Conservation (phyloP, 2,329 filamentous ascomycete species). For the Leptographium lundbergii region DNA sequence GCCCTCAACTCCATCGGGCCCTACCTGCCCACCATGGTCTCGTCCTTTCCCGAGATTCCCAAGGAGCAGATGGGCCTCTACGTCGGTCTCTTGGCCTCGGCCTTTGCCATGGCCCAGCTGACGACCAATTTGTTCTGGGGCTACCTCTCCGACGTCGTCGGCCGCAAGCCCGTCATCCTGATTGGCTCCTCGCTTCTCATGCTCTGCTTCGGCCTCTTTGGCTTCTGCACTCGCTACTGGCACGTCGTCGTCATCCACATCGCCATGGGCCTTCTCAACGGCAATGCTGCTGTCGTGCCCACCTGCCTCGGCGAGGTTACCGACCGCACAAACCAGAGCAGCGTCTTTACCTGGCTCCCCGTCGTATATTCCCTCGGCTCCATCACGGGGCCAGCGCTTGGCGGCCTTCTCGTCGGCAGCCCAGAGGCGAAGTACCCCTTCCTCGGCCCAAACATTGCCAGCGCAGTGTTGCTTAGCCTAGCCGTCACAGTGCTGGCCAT, state of each 20-base stretch:
- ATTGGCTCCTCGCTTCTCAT: conserved; percentile 74
- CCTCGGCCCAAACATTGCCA: conserved; percentile 69
- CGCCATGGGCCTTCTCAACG: conserved; percentile 86
- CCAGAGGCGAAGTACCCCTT: conserved; percentile 61
- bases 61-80: conserved; percentile 65
- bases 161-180: conserved; percentile 71
- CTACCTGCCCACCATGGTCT: conserved; percentile 87
- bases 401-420: conserved; percentile 65
- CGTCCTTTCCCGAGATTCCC: conserved; percentile 69
- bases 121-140: conserved; percentile 89
- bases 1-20: conserved; percentile 93
- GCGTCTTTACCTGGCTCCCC: conserved; percentile 85
- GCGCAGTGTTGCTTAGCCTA: conserved; percentile 56
- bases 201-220: conserved; percentile 72
- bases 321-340: conserved; percentile 85
- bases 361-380: conserved; percentile 92
- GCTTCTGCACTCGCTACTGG: conserved; percentile 70
- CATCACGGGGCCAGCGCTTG: conserved; percentile 86
- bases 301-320: conserved; percentile 93
- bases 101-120: conserved; percentile 87
- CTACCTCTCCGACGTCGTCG: conserved; percentile 66
- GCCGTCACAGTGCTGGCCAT: conserved; percentile 64
- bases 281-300: conserved; percentile 87
- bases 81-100: conserved; percentile 78
- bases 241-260: conserved; percentile 79